A percentile compares a stretch with the other conserved stretches of the same genome.
Conservation (phyloP, 2,329 filamentous ascomycete genomes). For the Acephala macrosclerotiorum region DNA sequence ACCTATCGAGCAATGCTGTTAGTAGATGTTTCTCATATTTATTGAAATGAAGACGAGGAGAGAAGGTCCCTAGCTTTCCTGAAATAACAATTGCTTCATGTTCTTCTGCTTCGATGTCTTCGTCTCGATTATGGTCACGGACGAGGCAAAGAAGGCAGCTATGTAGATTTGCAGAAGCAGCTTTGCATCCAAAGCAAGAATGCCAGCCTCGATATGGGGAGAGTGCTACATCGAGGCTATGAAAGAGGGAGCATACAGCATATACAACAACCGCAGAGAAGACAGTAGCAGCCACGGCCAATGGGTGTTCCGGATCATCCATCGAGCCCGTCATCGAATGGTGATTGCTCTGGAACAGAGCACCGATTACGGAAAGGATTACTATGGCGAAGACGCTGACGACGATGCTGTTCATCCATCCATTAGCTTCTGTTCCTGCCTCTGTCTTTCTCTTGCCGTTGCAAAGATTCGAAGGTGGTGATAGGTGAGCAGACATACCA, state of each 20-base stretch:
- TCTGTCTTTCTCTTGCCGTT: background rate
- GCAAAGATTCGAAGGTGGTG: slow-evolving; percentile 1
- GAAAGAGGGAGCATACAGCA: slow-evolving; percentile 65
- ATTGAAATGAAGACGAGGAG: no score
- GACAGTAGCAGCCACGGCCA: slow-evolving; percentile 81
- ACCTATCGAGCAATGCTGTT: slow-evolving; percentile 57
- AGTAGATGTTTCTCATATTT: background rate
- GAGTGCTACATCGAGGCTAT: no score
- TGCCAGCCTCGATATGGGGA: no score
- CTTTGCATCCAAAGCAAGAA: no score
- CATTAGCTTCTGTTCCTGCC: background rate
- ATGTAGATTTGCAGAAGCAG: no score
- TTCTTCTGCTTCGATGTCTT: no score
- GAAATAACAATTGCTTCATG: no score
- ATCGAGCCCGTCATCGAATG: slow-evolving; percentile 83
- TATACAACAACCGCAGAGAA: slow-evolving; percentile 92
- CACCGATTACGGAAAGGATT: slow-evolving; percentile 68
- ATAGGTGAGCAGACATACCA: slow-evolving; percentile 66
- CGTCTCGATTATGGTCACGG: no score
- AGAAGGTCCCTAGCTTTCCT: no score
- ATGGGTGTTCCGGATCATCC: slow-evolving; percentile 73
- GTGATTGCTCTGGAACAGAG: slow-evolving; percentile 80
- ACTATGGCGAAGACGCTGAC: slow-evolving; percentile 71
- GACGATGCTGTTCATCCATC: slow-evolving; percentile 66
- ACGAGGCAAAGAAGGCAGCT: no score